Evolutionary conservation across 2,329 filamentous ascomycete species (phyloP), one percentile per base, ranked within the genome.

Genomic region (Colletotrichum siamense): DNA sequence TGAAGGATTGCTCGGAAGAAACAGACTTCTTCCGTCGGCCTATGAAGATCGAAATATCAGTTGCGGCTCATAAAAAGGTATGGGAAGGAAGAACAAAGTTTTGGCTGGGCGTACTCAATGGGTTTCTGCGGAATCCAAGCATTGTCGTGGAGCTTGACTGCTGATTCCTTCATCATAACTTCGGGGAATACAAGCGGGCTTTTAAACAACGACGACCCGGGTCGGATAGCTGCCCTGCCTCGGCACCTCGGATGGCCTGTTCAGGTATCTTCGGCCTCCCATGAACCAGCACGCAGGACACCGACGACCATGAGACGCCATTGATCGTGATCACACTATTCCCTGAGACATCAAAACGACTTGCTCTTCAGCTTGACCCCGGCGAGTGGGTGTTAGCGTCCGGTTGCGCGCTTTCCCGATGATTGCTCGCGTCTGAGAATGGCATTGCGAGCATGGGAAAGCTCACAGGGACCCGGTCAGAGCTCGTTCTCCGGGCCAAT

Each of bases 111-210:
- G 44, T 61, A 76, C 73, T 76, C 44, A 73, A 39, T 59, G 73
- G 70, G 59, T 73, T 73, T 73, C 63, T 73, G 70, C 70, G 69
- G 64, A 76, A 73, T 76, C 73, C 73, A 69, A 76, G 73, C 73
- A 76, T 76, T 49, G 16, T 73, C n/a, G 24, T 26, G 18, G 22
- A 49, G 44, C n/a, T 49, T 49, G 22, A 24, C 13, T 65, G 44
- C 15, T 69, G 44, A 10, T 39, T 39, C 24, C 63, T 18, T 22
- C 63, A 22, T 4, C 8, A 66, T 32, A 4, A 30, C 18, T 30
- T 52, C 32, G 18, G 57, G 68, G 57, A 36, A 49, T 15, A 52
- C 12, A 13, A n/a, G 18, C 26, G 36, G 32, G 3, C 24, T 73
- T 75, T 63, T 73, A 75, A 63, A 44, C 15, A 52, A 62, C 32